Evolutionary conservation across 2,329 filamentous ascomycete genomes (phyloP), one percentile per base, ranked within the genome.

Genomic region (Aspergillus brunneoviolaceus): DNA sequence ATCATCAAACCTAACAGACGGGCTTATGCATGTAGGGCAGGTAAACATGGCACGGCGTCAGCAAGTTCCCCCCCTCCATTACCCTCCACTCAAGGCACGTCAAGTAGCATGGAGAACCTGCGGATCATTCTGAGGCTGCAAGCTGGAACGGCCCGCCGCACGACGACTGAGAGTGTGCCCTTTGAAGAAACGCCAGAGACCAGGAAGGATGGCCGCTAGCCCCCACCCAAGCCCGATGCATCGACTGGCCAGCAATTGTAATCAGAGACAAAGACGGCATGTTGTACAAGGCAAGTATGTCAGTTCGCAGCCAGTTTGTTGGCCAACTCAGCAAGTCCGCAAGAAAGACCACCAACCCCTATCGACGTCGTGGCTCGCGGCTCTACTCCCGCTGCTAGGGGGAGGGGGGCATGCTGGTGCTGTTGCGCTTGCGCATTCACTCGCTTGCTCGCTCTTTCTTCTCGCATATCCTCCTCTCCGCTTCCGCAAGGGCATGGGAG

Each of bases 131-230:
- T 74, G 75, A 76, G 74, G 73, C 74, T 76, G 75, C 74, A 76
- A 75, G 74, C 75, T 77, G 76, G 76, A 74, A 77, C 76, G 76
- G 76, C 70, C 76, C 76, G 76, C 74, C 73, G 76, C 76, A 76
- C 74, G 74, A 71, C 74, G 70, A 76, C 71, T 72, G 73, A 69
- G 69, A 65, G 69, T 68, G 67, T 69, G 70, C 69, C 71, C 66
- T 72, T 42, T 74, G 67, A 72, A 73, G 72, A 70, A 72, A 74
- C 69, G 69, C 72, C 72, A 72, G 67, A 70, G 63, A 62, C 64
- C 56, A 65, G 64, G 64, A 56, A 65, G 65, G 59, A 60, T 51
- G 62, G 64, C 56, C 64, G 63, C 59, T 66, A 67, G 60, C 64
- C 61, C 61, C 66, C 64, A 68, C 66, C 51, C 48, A 63, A 59